Base-by-base conservation (phyloP, 75 land plant species). In the Pinus tabuliformis region DNA sequence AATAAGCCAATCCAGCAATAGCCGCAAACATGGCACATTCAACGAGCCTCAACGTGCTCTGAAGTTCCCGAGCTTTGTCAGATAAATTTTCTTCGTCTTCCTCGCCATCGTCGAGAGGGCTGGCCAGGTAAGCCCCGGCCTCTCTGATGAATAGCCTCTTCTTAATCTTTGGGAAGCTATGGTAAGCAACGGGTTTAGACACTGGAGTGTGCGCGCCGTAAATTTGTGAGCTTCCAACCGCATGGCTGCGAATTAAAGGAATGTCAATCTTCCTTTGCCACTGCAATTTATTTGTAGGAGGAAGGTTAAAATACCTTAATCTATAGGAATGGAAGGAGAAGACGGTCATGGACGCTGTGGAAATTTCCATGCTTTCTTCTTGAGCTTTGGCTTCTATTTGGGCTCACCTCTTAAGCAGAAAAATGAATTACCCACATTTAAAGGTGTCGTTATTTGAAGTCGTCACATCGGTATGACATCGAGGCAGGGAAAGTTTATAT, bases 11-110 rank as follows among this genome's bases (percentile, higher is more conserved):
- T 4, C 97, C 99, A 56, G 88, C 81, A 52, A 95, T 85, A 45
- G 99, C 93, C 17, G 99, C 91, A 65, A 96, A 82, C 99, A 96
- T 96, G 13, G 99, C 86, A 74, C 92, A 91, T 86, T 96, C 99
- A 45, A 96, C 99, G 73, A 96, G 80, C 70, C 92, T 77, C 80
- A 85, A 58, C 17, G 99, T 96, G 21, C 79, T 88, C 76, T 75
- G 82, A 36, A 85, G 80, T 39, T 81, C 90, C 22, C 52, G 86
- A 20, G 79, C 86, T 9, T 87, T 77, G 3, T 52, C 56, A 0
- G 70, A 70, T 39, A 88, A 74, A 73, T 88, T 82, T 2, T 73
- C 84, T 21, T 45, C 64, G 37, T 83, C 80, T 42, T 45, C 26
- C 18, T 66, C 71, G 54, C 12, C 54, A 8, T 66, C 6, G 22